Percentiles rank a stretch among this genome's conserved stretches.
Evolutionary conservation across 2,329 filamentous ascomycete species (phyloP).

Genomic region (Paracamarosporium sp.): DNA sequence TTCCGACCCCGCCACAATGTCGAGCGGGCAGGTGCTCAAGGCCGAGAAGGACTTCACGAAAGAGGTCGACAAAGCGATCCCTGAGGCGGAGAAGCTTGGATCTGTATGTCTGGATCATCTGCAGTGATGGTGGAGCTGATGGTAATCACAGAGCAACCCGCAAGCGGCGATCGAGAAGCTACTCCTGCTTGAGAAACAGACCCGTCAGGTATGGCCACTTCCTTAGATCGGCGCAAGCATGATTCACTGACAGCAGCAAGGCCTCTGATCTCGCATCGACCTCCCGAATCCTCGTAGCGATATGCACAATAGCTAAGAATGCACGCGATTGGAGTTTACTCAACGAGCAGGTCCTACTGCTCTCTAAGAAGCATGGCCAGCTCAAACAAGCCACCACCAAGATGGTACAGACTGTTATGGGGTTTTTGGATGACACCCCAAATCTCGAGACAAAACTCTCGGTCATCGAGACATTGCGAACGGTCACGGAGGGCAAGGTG

Average conservation of each 20-base stretch:
- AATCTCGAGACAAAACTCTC: slow-evolving; percentile 86
- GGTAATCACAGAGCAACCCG: slow-evolving; percentile 68
- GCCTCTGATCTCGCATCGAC: slow-evolving; percentile 96
- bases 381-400: slow-evolving; percentile 98
- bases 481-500: slow-evolving; percentile 95
- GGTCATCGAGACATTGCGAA: slow-evolving; percentile 92
- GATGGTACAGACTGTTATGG: slow-evolving; percentile 98
- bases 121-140: slow-evolving; percentile 26
- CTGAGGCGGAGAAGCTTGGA: slow-evolving; percentile 87
- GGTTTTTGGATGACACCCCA: slow-evolving; percentile 85
- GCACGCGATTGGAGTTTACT: slow-evolving; percentile 91
- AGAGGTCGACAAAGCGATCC: slow-evolving; percentile 90
- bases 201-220: slow-evolving; percentile 75
- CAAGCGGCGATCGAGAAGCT: slow-evolving; percentile 94
- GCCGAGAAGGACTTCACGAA: slow-evolving; percentile 99
- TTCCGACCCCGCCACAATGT: slow-evolving; percentile 63
- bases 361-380: slow-evolving; percentile 99
- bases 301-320: slow-evolving; percentile 94
- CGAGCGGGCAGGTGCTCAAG: slow-evolving; percentile 79
- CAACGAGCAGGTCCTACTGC: slow-evolving; percentile 92
- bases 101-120: slow-evolving; percentile 64
- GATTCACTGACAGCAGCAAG: slow-evolving; percentile 55
- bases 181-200: slow-evolving; percentile 89
- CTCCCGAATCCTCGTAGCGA: slow-evolving; percentile 82
- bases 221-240: slow-evolving; percentile 4